Conservation (phyloP, 805 yeast genomes). For the Jamesozyma piceae region DNA sequence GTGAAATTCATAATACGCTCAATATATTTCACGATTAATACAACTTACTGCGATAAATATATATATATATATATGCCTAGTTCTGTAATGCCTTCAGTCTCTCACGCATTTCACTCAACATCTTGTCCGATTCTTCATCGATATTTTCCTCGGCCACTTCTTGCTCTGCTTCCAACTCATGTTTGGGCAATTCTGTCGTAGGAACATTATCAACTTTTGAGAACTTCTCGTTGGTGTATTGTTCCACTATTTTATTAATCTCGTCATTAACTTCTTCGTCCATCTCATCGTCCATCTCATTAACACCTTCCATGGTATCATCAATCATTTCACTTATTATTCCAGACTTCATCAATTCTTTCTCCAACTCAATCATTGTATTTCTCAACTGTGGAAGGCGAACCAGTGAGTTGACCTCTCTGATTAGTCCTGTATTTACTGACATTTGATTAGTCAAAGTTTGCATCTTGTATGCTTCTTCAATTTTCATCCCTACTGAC, state of each 20-base stretch:
- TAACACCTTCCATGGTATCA: constrained; percentile 72
- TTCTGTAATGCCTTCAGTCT: constrained; percentile 76
- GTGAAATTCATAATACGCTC: not conserved
- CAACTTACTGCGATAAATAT: no score
- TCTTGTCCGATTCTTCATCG: constrained; percentile 61
- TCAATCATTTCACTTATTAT: constrained; percentile 92
- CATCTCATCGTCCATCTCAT: constrained; percentile 52
- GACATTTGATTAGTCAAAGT: constrained; percentile 76
- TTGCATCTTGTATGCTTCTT: constrained; percentile 81
- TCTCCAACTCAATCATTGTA: constrained; percentile 78
- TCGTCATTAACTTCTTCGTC: constrained; percentile 58
- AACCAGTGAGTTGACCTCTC: constrained; percentile 73
- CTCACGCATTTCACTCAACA: constrained; percentile 80
- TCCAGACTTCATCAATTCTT: constrained; percentile 77
- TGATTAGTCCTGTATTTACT: constrained; percentile 72
- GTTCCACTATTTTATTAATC: constrained; percentile 51
- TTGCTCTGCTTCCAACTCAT: constrained; percentile 20
- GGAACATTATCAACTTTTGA: constrained; percentile 33
- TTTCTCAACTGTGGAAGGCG: constrained; percentile 68
- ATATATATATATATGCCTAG: constrained; percentile 15
- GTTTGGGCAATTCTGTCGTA: constrained; percentile 15
- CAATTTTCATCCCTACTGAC: constrained; percentile 78
- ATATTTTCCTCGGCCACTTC: constrained; percentile 36
- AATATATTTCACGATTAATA: no score
- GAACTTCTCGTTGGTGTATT: constrained; percentile 36